phyloP scores from a whole-genome alignment of 2,329 filamentous ascomycete genomes.

The Fusarium agapanthi region DNA sequence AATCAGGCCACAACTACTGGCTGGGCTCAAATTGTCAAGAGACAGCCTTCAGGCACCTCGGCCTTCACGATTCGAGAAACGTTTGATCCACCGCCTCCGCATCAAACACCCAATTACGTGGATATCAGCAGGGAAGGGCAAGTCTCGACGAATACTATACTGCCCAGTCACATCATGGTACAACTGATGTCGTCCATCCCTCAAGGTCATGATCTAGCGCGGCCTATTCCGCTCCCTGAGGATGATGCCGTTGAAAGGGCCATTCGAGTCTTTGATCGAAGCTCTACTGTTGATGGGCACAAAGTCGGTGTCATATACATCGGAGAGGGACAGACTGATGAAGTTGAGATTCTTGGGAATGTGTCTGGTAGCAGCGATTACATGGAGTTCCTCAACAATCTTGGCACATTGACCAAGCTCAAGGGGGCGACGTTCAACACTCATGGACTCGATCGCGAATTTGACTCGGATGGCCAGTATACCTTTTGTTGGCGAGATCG shows the following conservation, averaged over 20 bases:
- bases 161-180: conserved; percentile 79
- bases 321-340: conserved; percentile 82
- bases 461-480: conserved; percentile 83
- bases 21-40: conserved; percentile 75
- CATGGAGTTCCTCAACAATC: conserved; percentile 80
- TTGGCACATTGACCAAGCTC: conserved; percentile 84
- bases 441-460: conserved; percentile 83
- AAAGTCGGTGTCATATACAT: conserved; percentile 96
- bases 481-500: conserved; percentile 95
- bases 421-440: conserved; percentile 90
- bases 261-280: conserved; percentile 84
- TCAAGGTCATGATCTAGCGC: conserved; percentile 65
- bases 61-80: conserved; percentile 67
- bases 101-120: conserved; percentile 60
- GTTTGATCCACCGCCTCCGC: conserved; percentile 65
- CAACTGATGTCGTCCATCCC: conserved; percentile 72
- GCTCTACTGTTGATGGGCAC: conserved; percentile 90
- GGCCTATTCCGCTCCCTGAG: conserved; percentile 78
- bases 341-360: conserved; percentile 87
- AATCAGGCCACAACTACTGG: conserved; percentile 74
- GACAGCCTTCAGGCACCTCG: conserved; percentile 74
- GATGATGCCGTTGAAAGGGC: conserved; percentile 77
- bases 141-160: conserved; percentile 65
- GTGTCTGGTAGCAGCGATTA: conserved; percentile 88
- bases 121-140: conserved; percentile 61